phyloP scores from a whole-genome alignment of 2,329 filamentous ascomycete species.

The Cladorrhinum sp. region DNA sequence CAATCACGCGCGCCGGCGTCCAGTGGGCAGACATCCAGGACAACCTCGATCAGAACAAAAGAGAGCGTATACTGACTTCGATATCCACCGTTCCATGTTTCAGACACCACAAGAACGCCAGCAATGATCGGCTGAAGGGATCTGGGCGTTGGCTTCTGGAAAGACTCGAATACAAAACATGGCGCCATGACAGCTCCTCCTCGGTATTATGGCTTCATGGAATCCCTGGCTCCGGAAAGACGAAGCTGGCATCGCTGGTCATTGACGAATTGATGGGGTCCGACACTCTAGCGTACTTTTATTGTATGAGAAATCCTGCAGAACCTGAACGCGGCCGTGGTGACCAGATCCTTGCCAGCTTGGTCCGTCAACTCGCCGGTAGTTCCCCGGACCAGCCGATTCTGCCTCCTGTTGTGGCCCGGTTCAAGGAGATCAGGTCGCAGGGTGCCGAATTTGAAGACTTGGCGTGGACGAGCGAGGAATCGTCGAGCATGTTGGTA shows the following conservation, averaged over 20 bases:
- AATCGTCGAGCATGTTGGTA: background rate
- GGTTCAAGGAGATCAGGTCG: background rate
- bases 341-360: background rate
- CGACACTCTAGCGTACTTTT: background rate
- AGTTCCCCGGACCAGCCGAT: background rate
- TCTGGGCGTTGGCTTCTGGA: background rate
- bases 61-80: background rate
- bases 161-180: background rate
- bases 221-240: slow-evolving; percentile 2
- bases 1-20: background rate
- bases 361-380: background rate
- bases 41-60: background rate
- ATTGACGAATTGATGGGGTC: background rate
- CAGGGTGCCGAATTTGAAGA: background rate
- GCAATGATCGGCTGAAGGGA: background rate
- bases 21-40: background rate
- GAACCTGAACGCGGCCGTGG: background rate
- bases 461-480: background rate
- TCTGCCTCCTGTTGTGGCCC: background rate
- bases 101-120: background rate
- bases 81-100: background rate
- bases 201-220: slow-evolving; percentile 4
- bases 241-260: background rate
- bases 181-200: background rate
- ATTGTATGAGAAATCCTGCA: slow-evolving; percentile 2